These are phyloP conservation scores for Amanita rimosa DNA, from an alignment of 768 basidiomycete genomes.

Conservation along the genomic window DNA sequence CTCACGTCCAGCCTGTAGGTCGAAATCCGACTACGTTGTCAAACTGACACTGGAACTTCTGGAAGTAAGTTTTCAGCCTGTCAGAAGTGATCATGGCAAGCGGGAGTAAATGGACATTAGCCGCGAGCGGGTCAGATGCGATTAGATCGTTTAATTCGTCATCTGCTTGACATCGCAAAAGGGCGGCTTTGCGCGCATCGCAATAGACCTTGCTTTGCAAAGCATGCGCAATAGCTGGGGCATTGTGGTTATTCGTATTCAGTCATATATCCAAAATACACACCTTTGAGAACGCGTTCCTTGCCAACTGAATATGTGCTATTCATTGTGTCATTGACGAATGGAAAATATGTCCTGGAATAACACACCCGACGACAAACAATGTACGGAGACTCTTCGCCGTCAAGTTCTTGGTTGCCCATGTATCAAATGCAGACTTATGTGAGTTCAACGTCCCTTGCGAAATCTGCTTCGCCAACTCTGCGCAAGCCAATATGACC, in stretches of 20 bases:
- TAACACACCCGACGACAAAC: constrained; percentile 59
- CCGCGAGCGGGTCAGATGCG: constrained; percentile 64
- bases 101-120: constrained; percentile 80
- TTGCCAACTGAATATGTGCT: constrained; percentile 98
- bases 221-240: constrained; percentile 71
- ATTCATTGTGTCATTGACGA: not conserved
- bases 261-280: not conserved
- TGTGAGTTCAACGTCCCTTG: constrained; percentile 23
- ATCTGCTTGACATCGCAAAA: constrained; percentile 79
- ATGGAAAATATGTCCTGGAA: not conserved
- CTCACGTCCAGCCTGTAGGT: constrained; percentile 95
- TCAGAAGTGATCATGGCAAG: constrained; percentile 68
- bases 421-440: constrained; percentile 35
- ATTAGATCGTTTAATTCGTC: constrained; percentile 70
- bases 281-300: constrained; percentile 94
- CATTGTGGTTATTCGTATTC: not conserved
- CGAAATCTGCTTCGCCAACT: constrained; percentile 55
- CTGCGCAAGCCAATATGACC: constrained; percentile 88
- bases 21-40: constrained; percentile 70
- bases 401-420: constrained; percentile 33
- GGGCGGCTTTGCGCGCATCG: constrained; percentile 71
- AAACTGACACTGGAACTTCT: constrained; percentile 62
- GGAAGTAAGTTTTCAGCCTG: constrained; percentile 64
- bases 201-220: constrained; percentile 81
- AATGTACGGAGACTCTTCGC: constrained; percentile 27